phyloP scores from a whole-genome alignment of 2,329 filamentous ascomycete genomes.

The Onygena corvina region DNA sequence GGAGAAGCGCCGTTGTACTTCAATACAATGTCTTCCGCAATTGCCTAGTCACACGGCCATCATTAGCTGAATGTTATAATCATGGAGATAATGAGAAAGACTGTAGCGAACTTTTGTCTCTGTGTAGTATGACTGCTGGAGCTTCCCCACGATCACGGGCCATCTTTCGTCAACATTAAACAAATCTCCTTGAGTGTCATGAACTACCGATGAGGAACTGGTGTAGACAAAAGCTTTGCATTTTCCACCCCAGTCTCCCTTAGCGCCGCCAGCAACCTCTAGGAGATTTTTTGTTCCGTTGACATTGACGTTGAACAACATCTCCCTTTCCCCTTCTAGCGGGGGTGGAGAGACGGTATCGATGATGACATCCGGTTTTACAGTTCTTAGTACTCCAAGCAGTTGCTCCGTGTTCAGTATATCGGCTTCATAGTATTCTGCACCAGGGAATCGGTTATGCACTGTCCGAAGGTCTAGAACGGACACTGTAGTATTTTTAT shows the following conservation, averaged over 20 bases:
- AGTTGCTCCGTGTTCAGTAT: conserved; percentile 57
- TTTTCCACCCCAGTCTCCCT: conserved; percentile 48
- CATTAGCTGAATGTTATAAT: neutral
- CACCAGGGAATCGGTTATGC: conserved; percentile 51
- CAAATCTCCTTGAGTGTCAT: conserved; percentile 67
- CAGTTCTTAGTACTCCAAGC: conserved; percentile 49
- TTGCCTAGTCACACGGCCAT: conserved; percentile 41
- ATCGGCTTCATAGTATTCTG: conserved; percentile 62
- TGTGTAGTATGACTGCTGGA: conserved; percentile 72
- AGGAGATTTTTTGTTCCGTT: conserved; percentile 65
- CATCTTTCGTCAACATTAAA: conserved; percentile 75
- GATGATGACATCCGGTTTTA: conserved; percentile 70
- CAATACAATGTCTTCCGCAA: conserved; percentile 71
- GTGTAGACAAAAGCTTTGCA: conserved; percentile 76
- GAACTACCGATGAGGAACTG: conserved; percentile 73
- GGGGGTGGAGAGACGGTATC: conserved; percentile 68
- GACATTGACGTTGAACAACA: conserved; percentile 75
- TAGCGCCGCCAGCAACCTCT: conserved; percentile 55
- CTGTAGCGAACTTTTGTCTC: conserved; percentile 61
- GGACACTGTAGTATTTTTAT: conserved; percentile 44
- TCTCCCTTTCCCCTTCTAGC: conserved; percentile 41
- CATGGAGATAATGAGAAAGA: neutral
- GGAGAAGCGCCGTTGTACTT: conserved; percentile 53
- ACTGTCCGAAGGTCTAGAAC: conserved; percentile 62
- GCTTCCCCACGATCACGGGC: conserved; percentile 59